These are phyloP conservation scores for Macrocybe sp. DNA, from an alignment of 1,284 basidiomycete species.

Conservation along the genomic window DNA sequence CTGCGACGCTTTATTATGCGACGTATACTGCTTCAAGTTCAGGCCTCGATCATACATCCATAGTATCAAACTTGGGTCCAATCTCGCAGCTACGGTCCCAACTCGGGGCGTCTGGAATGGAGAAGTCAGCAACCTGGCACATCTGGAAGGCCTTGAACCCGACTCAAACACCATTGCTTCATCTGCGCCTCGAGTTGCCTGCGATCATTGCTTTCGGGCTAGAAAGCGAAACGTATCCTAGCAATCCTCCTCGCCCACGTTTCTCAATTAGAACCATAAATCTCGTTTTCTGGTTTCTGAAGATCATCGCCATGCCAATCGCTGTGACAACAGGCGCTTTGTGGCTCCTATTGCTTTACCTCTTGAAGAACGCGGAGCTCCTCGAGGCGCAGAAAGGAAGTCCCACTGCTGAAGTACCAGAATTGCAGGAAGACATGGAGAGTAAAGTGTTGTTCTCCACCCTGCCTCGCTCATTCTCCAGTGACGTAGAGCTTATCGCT, in stretches of 20 bases:
- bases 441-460: slow-evolving; percentile 57
- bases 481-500: slow-evolving; percentile 81
- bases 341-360: slow-evolving; percentile 80
- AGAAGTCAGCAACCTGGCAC: slow-evolving; percentile 48
- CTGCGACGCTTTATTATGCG: slow-evolving; percentile 66
- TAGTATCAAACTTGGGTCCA: slow-evolving; percentile 26
- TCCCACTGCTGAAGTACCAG: slow-evolving; percentile 35
- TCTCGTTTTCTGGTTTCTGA: slow-evolving; percentile 68
- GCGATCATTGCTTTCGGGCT: slow-evolving; percentile 68
- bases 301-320: slow-evolving; percentile 85
- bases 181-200: slow-evolving; percentile 78
- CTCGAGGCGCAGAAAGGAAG: slow-evolving; percentile 80
- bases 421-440: slow-evolving; percentile 34
- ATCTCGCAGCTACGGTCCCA: slow-evolving; percentile 28
- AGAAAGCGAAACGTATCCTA: slow-evolving; percentile 19
- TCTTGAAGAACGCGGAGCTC: slow-evolving; percentile 89
- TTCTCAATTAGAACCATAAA: slow-evolving; percentile 46
- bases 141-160: slow-evolving; percentile 87
- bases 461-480: slow-evolving; percentile 70
- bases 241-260: slow-evolving; percentile 33
- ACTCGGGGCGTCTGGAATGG: slow-evolving; percentile 18
- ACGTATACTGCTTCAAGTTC: slow-evolving; percentile 48
- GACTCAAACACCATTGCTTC: slow-evolving; percentile 60
- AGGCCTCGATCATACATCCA: slow-evolving; percentile 19
- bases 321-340: slow-evolving; percentile 70